Evolutionary conservation across 176 grass and related monocot genomes (phyloP).

Genomic region (Musa troglodytarum): DNA sequence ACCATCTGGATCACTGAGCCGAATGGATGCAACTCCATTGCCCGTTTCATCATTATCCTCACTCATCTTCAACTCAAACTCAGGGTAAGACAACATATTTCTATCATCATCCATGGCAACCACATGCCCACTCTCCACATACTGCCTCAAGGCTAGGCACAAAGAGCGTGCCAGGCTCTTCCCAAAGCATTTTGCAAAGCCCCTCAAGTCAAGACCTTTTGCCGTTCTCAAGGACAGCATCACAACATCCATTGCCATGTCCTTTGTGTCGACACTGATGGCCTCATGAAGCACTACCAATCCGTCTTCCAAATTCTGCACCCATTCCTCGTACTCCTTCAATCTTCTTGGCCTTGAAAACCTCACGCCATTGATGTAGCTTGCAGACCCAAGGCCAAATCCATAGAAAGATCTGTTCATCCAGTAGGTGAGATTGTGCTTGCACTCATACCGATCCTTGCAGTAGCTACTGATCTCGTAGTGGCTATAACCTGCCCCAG

Average conservation of each 20-base stretch:
- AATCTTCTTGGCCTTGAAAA: constrained; percentile 73
- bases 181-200: constrained; percentile 59
- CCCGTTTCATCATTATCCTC: constrained; percentile 13
- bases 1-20: constrained; percentile 71
- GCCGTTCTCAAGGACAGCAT: constrained; percentile 85
- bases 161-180: constrained; percentile 30
- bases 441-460: constrained; percentile 65
- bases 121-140: constrained; percentile 63
- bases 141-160: constrained; percentile 48
- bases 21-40: constrained; percentile 44
- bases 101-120: constrained; percentile 47
- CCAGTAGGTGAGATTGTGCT: constrained; percentile 85
- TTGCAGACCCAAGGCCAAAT: constrained; percentile 73
- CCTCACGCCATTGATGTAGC: constrained; percentile 63
- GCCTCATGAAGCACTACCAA: constrained; percentile 24
- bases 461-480: constrained; percentile 94
- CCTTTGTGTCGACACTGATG: constrained; percentile 35
- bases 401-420: constrained; percentile 68
- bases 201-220: constrained; percentile 49
- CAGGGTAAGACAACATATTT: constrained; percentile 26
- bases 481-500: constrained; percentile 59
- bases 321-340: constrained; percentile 73
- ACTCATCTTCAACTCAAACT: constrained; percentile 40
- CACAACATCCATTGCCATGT: constrained; percentile 75
- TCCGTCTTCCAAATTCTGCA: constrained; percentile 57